Evolutionary conservation across 2,329 filamentous ascomycete genomes (phyloP).

Genomic region (Teratosphaeria zuluensis): DNA sequence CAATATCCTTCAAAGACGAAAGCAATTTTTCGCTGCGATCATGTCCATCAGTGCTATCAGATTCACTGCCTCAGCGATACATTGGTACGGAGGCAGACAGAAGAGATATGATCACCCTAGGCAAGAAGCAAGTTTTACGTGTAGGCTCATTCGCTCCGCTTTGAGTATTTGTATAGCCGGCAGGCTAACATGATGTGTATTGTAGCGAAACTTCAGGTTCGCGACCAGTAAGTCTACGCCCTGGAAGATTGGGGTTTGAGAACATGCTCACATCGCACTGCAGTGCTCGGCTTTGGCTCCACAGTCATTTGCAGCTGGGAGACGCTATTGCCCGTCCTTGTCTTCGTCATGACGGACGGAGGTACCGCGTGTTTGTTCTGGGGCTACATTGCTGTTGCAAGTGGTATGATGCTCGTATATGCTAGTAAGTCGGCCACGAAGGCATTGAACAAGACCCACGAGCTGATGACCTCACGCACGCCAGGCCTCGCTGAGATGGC

Average conservation of each 20-base stretch:
- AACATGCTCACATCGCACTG: neutral
- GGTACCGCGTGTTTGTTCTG: slow-evolving; percentile 15
- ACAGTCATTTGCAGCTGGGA: slow-evolving; percentile 23
- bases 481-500: slow-evolving; percentile 3
- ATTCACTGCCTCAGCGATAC: neutral
- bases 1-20: neutral
- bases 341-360: slow-evolving; percentile 12
- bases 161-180: neutral
- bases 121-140: neutral
- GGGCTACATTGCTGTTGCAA: slow-evolving; percentile 10
- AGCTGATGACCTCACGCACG: neutral
- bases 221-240: neutral
- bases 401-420: slow-evolving; percentile 11
- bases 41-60: neutral
- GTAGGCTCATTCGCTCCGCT: neutral
- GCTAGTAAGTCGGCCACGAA: neutral
- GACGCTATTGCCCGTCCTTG: slow-evolving; percentile 5
- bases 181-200: neutral
- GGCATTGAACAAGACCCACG: neutral
- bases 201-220: neutral
- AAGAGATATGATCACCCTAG: slow-evolving; percentile 1
- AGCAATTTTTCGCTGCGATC: neutral
- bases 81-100: slow-evolving; percentile 3
- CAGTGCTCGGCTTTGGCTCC: slow-evolving; percentile 20
- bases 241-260: neutral